Conservation (phyloP, 768 basidiomycete species). For the Hortiboletus campestris region DNA sequence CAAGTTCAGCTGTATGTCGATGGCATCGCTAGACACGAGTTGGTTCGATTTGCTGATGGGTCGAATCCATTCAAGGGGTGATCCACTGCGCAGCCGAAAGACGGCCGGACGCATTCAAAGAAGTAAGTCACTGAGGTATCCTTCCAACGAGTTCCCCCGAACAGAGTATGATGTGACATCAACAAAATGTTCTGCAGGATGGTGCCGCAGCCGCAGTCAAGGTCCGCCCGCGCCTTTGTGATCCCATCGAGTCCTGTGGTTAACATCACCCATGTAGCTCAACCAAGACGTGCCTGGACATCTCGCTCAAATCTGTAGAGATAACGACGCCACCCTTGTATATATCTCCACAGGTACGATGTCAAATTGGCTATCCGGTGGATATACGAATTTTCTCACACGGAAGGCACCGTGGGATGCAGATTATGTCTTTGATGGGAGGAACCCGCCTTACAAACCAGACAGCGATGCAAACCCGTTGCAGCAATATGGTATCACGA, state of each 20-base stretch:
- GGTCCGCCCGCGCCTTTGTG: conserved; percentile 37
- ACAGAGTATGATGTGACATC: not conserved
- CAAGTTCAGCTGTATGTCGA: conserved; percentile 66
- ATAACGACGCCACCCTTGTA: conserved; percentile 66
- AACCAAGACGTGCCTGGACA: conserved; percentile 75
- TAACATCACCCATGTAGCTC: conserved; percentile 45
- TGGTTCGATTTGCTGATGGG: conserved; percentile 4
- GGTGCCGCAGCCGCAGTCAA: conserved; percentile 66
- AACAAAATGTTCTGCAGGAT: conserved; percentile 21
- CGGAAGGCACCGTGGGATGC: conserved; percentile 2
- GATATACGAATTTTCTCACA: conserved; percentile 4
- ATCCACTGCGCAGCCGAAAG: conserved; percentile 96
- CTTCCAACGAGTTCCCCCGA: not conserved
- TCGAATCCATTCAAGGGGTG: conserved; percentile 52
- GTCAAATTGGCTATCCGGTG: not conserved
- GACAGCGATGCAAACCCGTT: conserved; percentile 74
- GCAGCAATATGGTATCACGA: conserved; percentile 84
- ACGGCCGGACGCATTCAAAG: conserved; percentile 89
- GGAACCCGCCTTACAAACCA: conserved; percentile 85
- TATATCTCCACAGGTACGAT: conserved; percentile 87
- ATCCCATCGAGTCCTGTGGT: not conserved
- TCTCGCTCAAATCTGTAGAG: conserved; percentile 65
- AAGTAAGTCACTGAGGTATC: conserved; percentile 43
- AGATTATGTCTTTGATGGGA: conserved; percentile 97
- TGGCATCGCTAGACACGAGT: not conserved